Evolutionary conservation across 306 rosid species (phyloP), one percentile per base, ranked within the genome.

Genomic region (Dryas drummondii): DNA sequence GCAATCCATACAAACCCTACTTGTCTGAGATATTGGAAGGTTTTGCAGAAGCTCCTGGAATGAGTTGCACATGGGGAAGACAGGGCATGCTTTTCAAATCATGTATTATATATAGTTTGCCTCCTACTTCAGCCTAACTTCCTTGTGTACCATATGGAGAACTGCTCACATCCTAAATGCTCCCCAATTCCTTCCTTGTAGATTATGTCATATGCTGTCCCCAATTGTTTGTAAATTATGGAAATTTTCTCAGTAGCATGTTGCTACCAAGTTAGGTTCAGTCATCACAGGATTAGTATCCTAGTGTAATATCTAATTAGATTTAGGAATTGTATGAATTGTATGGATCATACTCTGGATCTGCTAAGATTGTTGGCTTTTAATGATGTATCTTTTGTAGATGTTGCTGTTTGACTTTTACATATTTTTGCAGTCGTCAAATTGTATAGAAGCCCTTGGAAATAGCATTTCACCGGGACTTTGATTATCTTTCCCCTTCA

Each of bases 1-100:
- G 96, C 98, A 53, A 90, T 91, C 76, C 98, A 91, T 78, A 76
- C 70, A 22, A 86, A 90, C 71, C 98, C 97, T 82, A 90, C 91
- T 53, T 87, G 94, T 79, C 78, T 70, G 85, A 87, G 98, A 84
- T 90, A 88, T 81, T 91, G 98, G 98, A 87, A 79, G 76, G 91
- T 85, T 73, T 71, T 88, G 80, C 84, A 63, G 80, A 82, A 84
- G 81, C 86, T 86, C 45, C 13, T 50, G 64, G 88, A 82, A 68
- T 84, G 73, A 82, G 49, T 60, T 60, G 77, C 60, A 11, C n/a
- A 17, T 17, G 19, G 19, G 3, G 19, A 55, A 55, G 52, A 41
- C 13, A 40, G 1, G 41, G 41, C 10, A 9, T 41, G n/a, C 5
- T 40, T 70, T 71, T 53, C 19, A 9, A 7, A 0, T 69, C 60